Evolutionary conservation across 768 basidiomycete species (phyloP).

Genomic region (Termitomyces sp.): DNA sequence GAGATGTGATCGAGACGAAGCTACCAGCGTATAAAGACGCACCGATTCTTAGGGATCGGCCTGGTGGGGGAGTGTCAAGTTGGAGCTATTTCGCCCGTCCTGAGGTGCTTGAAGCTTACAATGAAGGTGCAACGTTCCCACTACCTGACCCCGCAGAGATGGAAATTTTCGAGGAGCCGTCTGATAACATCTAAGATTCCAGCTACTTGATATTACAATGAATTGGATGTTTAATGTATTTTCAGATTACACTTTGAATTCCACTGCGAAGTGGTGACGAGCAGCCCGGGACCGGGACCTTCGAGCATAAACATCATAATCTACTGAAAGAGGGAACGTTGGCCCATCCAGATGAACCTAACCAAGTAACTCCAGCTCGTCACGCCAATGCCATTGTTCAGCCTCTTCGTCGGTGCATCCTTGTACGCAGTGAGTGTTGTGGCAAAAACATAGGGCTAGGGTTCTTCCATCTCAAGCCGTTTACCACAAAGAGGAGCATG

Average conservation of each 20-base stretch:
- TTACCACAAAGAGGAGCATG: slow-evolving; percentile 7
- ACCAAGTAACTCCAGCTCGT: neutral
- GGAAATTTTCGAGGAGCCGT: neutral
- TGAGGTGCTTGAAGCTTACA: slow-evolving; percentile 16
- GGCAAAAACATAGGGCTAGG: slow-evolving; percentile 5
- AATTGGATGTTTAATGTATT: neutral
- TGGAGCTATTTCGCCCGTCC: slow-evolving; percentile 17
- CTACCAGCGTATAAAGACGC: slow-evolving; percentile 13
- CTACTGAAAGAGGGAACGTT: neutral
- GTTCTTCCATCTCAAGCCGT: slow-evolving; percentile 1
- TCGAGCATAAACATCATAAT: neutral
- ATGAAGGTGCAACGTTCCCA: slow-evolving; percentile 13
- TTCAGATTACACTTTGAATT: no score
- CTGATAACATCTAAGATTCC: neutral
- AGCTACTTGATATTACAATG: neutral
- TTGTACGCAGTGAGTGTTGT: slow-evolving; percentile 8
- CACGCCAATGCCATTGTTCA: slow-evolving; percentile 2
- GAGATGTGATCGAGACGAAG: slow-evolving; percentile 6
- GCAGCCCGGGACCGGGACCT: no score
- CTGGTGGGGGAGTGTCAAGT: slow-evolving; percentile 13
- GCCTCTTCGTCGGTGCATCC: slow-evolving; percentile 3
- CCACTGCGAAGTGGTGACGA: no score
- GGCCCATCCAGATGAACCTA: neutral
- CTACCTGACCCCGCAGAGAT: slow-evolving; percentile 8
- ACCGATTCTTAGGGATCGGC: slow-evolving; percentile 3